Percentiles rank a stretch among this genome's conserved stretches.
phyloP scores from a whole-genome alignment of 495 filamentous ascomycete species.

The Podospora australis region DNA sequence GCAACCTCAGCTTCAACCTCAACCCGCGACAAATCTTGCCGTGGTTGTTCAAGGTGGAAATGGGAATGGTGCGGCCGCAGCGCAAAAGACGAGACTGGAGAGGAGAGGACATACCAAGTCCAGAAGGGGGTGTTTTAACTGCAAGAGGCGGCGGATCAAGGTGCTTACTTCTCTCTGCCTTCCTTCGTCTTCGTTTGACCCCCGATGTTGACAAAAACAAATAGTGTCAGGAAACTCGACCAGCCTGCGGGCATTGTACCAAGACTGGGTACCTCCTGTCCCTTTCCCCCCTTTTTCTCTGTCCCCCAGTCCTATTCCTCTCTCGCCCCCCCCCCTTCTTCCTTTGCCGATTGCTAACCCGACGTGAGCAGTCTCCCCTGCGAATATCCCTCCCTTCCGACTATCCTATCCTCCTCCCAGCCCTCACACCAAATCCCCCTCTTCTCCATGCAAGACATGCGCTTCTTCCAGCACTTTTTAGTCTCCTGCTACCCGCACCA shows the following conservation, averaged over 20 bases:
- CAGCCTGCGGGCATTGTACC: constrained; percentile 52
- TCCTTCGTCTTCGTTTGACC: too few species aligned
- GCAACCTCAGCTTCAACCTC: background rate
- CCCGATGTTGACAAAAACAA: too few species aligned
- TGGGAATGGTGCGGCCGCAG: background rate
- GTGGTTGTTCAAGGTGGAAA: background rate
- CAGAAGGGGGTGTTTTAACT: constrained; percentile 57
- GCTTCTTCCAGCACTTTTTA: constrained; percentile 59
- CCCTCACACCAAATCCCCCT: constrained; percentile 39
- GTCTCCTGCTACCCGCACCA: constrained; percentile 52
- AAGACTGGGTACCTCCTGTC: constrained; percentile 38
- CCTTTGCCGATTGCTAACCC: too few species aligned
- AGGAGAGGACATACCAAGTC: constrained; percentile 53
- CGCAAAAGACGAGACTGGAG: constrained; percentile 31
- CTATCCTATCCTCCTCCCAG: constrained; percentile 22
- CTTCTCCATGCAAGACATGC: constrained; percentile 52
- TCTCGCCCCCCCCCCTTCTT: background rate
- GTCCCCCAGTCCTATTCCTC: background rate
- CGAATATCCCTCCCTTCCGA: constrained; percentile 47
- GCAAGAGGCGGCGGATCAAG: constrained; percentile 59
- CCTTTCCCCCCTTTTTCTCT: background rate
- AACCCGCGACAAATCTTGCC: background rate
- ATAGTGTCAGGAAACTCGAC: constrained; percentile 53
- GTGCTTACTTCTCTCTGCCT: constrained; percentile 16
- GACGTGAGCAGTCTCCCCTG: constrained; percentile 50